Evolutionary conservation across 2,329 filamentous ascomycete species (phyloP), one percentile per base, ranked within the genome.

Genomic region (Diaporthe citri): DNA sequence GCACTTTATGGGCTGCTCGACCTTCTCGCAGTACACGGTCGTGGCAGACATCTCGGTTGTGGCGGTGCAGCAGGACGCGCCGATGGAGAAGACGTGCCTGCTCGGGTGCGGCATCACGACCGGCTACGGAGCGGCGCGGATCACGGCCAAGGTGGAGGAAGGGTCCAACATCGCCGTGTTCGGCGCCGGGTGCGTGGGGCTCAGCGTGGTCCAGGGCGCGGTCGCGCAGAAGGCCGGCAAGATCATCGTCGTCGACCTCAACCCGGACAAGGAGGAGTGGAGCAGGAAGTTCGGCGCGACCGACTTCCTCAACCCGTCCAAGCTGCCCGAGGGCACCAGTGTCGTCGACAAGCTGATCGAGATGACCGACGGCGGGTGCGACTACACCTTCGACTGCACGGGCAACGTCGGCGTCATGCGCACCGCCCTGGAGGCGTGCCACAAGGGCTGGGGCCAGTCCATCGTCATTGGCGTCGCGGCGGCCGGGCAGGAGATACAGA

Each of bases 371-470:
- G 97, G 97, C 78, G 97, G 97, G 70, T 97, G 95, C 84, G 97
- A 99, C 88, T 98, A 98, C 89, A 99, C 97, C 67, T 99, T 99
- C 83, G 97, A 99, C 88, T 98, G 97, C 90, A 99, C 97, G 9
- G 97, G 97, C 76, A 98, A 98, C 82, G 96, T 98, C 71, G 91
- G 92, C 79, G 97, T 99, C 73, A 99, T 98, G 97, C 91, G 97
- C 77, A 94, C 95, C 71, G 97, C 97, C 55, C 92, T 99, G 76
- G 96, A 99, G 88, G 96, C 97, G 66, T 98, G 96, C 89, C 97
- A 99, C 90, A 99, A 99, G 91, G 97, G 97, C 66, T 99, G 97
- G 97, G 97, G 97, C 81, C 92, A 98, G 90, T 97, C 94, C 83
- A 98, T 99, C 85, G 92, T 99, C 84, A 99, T 99, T 81, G 97